Conservation (phyloP, 805 yeast genomes). For the Metschnikowia proteae region DNA sequence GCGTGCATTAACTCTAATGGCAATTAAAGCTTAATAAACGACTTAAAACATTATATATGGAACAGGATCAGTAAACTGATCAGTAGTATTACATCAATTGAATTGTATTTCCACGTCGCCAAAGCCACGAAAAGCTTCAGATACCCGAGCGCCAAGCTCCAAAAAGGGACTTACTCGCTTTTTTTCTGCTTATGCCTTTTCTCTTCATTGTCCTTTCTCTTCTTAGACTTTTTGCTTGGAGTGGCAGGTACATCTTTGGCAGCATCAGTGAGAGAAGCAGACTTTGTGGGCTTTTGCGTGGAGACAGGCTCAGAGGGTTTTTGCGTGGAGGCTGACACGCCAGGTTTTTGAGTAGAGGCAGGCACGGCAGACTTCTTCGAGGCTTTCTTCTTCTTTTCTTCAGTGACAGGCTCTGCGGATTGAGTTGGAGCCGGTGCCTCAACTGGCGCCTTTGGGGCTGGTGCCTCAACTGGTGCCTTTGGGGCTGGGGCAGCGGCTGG, state of each 20-base stretch:
- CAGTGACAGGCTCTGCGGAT: neutral
- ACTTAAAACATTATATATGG: slow-evolving; percentile 9
- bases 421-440: neutral
- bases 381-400: slow-evolving; percentile 18
- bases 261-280: neutral
- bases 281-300: too few species aligned
- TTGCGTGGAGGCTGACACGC: too few species aligned
- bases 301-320: too few species aligned
- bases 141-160: slow-evolving; percentile 3
- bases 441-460: neutral
- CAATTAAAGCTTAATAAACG: neutral
- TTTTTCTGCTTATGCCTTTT: slow-evolving; percentile 17
- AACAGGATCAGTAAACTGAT: slow-evolving; percentile 5
- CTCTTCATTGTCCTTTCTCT: slow-evolving; percentile 17
- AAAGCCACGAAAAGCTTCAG: neutral
- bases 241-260: slow-evolving; percentile 4
- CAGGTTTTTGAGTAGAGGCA: neutral
- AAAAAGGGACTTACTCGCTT: slow-evolving; percentile 10
- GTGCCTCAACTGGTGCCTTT: too few species aligned
- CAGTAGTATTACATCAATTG: slow-evolving; percentile 13
- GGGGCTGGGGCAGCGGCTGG: too few species aligned
- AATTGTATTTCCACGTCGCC: slow-evolving; percentile 10
- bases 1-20: neutral
- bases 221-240: slow-evolving; percentile 15
- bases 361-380: slow-evolving; percentile 7